Evolutionary conservation across 1,284 basidiomycete genomes (phyloP).

Genomic region (Schizophyllum amplum): DNA sequence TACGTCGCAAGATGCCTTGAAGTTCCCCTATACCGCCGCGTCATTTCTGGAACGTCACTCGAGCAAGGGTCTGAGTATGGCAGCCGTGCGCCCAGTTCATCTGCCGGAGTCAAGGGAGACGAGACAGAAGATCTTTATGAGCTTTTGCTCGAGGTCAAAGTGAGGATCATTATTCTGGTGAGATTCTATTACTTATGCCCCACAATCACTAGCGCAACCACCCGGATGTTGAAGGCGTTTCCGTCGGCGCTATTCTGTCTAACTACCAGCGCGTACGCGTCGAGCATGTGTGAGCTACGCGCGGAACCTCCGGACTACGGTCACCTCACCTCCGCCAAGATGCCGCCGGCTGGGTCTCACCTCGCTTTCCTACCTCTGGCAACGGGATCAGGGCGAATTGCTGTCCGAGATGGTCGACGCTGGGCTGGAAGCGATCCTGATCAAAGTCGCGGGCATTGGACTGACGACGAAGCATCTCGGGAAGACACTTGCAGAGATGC

Average conservation of each 20-base stretch:
- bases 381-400: conserved; percentile 79
- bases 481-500: conserved; percentile 69
- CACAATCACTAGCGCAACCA: conserved; percentile 48
- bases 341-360: conserved; percentile 78
- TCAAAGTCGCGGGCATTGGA: conserved; percentile 97
- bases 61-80: conserved; percentile 87
- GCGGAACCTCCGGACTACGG: neutral
- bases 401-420: conserved; percentile 82
- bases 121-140: conserved; percentile 93
- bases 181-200: conserved; percentile 2
- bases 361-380: conserved; percentile 90
- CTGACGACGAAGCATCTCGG: conserved; percentile 76
- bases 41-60: conserved; percentile 78
- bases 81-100: conserved; percentile 35
- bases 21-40: conserved; percentile 77
- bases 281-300: conserved; percentile 79
- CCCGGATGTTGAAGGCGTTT: conserved; percentile 82
- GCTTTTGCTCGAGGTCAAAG: conserved; percentile 77
- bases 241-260: conserved; percentile 94
- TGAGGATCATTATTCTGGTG: conserved; percentile 22
- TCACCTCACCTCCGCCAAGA: conserved; percentile 29
- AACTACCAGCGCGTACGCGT: conserved; percentile 97
- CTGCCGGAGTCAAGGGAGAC: conserved; percentile 60
- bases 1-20: conserved; percentile 81
- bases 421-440: conserved; percentile 78